phyloP scores from a whole-genome alignment of 768 basidiomycete species.

The Mycena sanguinolenta region DNA sequence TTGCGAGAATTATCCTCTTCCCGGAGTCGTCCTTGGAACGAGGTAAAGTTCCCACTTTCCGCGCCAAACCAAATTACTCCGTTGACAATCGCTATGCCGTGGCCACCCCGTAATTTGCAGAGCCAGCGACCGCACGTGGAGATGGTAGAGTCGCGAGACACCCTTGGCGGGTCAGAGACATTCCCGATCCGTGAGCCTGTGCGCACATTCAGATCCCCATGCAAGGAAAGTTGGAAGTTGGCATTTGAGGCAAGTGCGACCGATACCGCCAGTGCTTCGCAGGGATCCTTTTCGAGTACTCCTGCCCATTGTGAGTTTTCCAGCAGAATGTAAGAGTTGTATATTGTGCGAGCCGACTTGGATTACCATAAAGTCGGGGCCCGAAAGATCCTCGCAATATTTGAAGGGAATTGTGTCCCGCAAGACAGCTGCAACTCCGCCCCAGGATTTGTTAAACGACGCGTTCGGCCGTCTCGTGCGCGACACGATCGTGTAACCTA shows the following conservation, averaged over 20 bases:
- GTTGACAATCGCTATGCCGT: neutral
- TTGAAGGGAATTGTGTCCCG: neutral
- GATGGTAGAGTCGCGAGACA: too few relatives aligned
- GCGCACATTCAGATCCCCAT: neutral
- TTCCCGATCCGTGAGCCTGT: too few relatives aligned
- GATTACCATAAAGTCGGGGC: neutral
- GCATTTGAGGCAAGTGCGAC: neutral
- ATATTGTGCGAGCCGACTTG: neutral
- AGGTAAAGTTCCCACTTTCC: neutral
- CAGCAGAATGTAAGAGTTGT: neutral
- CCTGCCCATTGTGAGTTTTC: neutral
- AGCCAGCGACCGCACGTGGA: too few relatives aligned
- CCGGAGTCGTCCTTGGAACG: conserved; percentile 3
- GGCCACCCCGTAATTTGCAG: too few relatives aligned
- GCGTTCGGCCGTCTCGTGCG: neutral
- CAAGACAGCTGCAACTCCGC: neutral
- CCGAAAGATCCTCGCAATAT: neutral
- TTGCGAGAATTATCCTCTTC: neutral
- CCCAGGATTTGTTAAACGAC: neutral
- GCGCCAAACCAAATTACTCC: conserved; percentile 8
- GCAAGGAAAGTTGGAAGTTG: neutral
- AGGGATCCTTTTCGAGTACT: conserved; percentile 2
- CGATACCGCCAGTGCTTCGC: conserved; percentile 6
- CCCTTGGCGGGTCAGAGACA: too few relatives aligned
- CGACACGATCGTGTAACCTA: neutral